These are phyloP conservation scores for Aspergillus unguis DNA, from an alignment of 2,329 filamentous ascomycete species.

Conservation along the genomic window DNA sequence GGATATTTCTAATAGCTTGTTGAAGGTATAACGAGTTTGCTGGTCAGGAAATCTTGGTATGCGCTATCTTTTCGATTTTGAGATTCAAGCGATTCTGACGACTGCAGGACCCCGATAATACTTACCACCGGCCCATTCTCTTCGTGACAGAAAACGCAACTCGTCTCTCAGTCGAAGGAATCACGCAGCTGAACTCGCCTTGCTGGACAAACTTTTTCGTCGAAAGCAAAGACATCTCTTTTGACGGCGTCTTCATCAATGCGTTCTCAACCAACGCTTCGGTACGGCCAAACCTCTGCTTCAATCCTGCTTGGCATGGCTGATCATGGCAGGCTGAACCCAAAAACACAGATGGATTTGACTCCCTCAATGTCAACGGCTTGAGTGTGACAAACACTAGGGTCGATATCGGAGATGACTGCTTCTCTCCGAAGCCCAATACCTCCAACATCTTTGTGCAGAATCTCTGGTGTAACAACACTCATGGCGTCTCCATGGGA, in stretches of 20 bases:
- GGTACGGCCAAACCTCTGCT: slow-evolving; percentile 11
- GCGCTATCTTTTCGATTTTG: neutral
- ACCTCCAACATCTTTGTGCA: slow-evolving; percentile 57
- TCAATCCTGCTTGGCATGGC: neutral
- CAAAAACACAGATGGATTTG: slow-evolving; percentile 63
- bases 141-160: slow-evolving; percentile 62
- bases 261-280: slow-evolving; percentile 51
- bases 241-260: slow-evolving; percentile 54
- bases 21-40: slow-evolving; percentile 46
- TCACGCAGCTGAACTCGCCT: slow-evolving; percentile 59
- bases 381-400: slow-evolving; percentile 51
- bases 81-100: neutral
- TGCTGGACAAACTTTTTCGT: slow-evolving; percentile 65
- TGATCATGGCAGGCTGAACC: slow-evolving; percentile 39
- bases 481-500: slow-evolving; percentile 57
- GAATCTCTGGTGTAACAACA: slow-evolving; percentile 61
- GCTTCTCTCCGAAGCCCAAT: slow-evolving; percentile 61
- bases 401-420: slow-evolving; percentile 58
- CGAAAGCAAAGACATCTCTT: slow-evolving; percentile 54
- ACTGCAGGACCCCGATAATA: slow-evolving; percentile 49
- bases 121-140: slow-evolving; percentile 57
- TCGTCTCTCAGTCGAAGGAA: slow-evolving; percentile 55
- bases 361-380: slow-evolving; percentile 56
- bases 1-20: too few species aligned
- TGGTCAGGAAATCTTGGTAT: slow-evolving; percentile 37